Evolutionary conservation across 495 filamentous ascomycete species (phyloP), one percentile per base, ranked within the genome.

Genomic region (Aspergillus cristatus): DNA sequence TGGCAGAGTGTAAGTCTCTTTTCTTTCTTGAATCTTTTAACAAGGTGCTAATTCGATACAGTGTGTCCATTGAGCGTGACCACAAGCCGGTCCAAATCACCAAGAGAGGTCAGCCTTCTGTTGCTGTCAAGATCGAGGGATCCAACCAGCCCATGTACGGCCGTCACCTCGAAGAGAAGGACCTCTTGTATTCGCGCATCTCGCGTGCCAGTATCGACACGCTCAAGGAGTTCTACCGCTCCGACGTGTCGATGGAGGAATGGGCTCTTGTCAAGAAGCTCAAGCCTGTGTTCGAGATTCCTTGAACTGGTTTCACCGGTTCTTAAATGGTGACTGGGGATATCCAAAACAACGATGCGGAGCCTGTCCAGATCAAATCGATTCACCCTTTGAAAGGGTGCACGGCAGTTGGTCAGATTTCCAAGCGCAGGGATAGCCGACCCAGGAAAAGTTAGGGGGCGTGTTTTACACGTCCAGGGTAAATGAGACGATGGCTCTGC

Each of bases 81-180:
- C 93, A 97, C 77, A 99, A 97, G 67, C 73, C 90, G 34, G 78
- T 99, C 50, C 73, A 68, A 8, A 68, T 94, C 33, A 89, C 84
- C 67, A 99, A 97, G 67, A 89, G 86, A 65, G 93, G 90, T 40
- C 86, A 94, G 51, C 93, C 91, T 22, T 94, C 88, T 5, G 91
- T 97, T 12, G 91, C 91, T 16, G 72, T 99, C 63, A 99, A 99
- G 76, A 88, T 99, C 54, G 91, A 99, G 65, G 90, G 88, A 12
- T 65, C 82, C 14, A 90, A 96, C 61, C 91, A 99, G 64, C 91
- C 91, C 10, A 74, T 83, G 40, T 99, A 99, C 57, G 91, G 91
- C 28, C 82, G 91, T 37, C 91, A 99, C 32, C 74, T 97, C 35
- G 91, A 99, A 62, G 90, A 99, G 57, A 82, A 82, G 55, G 91